Conservation (phyloP, 2,329 filamentous ascomycete species). For the Botrytis squamosa region DNA sequence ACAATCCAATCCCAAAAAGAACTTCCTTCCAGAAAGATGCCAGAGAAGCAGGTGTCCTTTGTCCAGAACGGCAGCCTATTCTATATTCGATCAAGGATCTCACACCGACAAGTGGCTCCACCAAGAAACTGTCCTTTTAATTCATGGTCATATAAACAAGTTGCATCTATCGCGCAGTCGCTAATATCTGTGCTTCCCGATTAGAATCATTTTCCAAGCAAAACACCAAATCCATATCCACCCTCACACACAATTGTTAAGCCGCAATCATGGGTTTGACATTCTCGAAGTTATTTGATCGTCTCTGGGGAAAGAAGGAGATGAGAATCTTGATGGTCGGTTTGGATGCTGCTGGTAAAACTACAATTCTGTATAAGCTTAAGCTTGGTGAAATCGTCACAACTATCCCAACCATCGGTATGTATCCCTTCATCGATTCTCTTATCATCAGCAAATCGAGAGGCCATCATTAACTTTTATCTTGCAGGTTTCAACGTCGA, state of each 20-base stretch:
- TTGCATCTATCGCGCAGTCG: constrained; percentile 18
- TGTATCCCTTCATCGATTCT: constrained; percentile 38
- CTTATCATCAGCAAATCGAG: constrained; percentile 27
- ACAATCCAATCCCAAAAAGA: constrained; percentile 18
- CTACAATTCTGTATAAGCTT: constrained; percentile 99
- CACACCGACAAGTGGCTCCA: constrained; percentile 23
- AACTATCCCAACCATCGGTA: constrained; percentile 97
- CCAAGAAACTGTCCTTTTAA: constrained; percentile 34
- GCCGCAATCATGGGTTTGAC: constrained; percentile 91
- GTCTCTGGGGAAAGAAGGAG: constrained; percentile 99
- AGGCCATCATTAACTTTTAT: constrained; percentile 23
- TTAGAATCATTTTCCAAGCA: constrained; percentile 31
- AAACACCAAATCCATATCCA: constrained; percentile 40
- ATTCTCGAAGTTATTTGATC: constrained; percentile 95
- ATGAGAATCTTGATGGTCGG: constrained; percentile 99
- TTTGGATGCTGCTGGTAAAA: constrained; percentile 99
- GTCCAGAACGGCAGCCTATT: constrained; percentile 32
- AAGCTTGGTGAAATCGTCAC: constrained; percentile 99
- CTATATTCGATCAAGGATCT: constrained; percentile 22
- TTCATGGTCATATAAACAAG: constrained; percentile 27
- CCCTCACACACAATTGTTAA: constrained; percentile 35
- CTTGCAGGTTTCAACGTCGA: constrained; percentile 93
- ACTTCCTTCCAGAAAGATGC: constrained; percentile 6
- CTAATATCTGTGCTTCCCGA: constrained; percentile 25
- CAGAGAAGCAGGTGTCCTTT: constrained; percentile 9